Conservation (phyloP, 768 basidiomycete genomes). For the Mycena rebaudengoi region DNA sequence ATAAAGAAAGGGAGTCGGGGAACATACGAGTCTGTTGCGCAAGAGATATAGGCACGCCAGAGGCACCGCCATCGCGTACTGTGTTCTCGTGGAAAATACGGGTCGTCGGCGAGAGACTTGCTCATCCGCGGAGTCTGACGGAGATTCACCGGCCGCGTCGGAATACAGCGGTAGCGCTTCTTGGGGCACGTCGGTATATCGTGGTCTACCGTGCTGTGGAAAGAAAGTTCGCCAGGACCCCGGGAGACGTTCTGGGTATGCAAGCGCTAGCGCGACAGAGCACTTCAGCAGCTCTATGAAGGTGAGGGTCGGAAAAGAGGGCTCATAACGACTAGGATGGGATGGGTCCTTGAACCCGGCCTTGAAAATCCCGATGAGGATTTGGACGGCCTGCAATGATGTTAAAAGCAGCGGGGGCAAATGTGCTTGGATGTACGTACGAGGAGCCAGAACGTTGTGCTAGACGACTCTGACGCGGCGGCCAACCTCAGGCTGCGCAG, state of each 20-base stretch:
- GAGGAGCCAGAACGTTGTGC: no score
- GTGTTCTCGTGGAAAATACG: neutral
- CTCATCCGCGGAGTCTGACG: no score
- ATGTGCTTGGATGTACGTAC: no score
- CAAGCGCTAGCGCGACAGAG: neutral
- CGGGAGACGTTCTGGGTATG: neutral
- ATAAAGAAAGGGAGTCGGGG: neutral
- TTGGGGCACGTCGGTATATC: neutral
- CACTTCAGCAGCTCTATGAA: neutral
- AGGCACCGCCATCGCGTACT: neutral
- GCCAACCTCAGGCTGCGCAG: no score
- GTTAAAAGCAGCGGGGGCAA: no score
- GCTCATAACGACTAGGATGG: neutral
- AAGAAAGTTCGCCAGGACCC: neutral
- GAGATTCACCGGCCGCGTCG: neutral
- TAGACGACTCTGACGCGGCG: no score
- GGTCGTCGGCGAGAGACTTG: neutral
- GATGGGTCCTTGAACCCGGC: slow-evolving; percentile 5
- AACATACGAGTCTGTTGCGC: neutral
- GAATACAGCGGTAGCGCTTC: neutral
- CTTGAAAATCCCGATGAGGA: neutral
- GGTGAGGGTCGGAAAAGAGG: neutral
- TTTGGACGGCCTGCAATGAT: no score
- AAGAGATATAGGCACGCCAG: neutral
- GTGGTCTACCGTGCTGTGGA: neutral